Evolutionary conservation across 1,139 yeast species (phyloP).

Genomic region (Geotrichum europaeum): DNA sequence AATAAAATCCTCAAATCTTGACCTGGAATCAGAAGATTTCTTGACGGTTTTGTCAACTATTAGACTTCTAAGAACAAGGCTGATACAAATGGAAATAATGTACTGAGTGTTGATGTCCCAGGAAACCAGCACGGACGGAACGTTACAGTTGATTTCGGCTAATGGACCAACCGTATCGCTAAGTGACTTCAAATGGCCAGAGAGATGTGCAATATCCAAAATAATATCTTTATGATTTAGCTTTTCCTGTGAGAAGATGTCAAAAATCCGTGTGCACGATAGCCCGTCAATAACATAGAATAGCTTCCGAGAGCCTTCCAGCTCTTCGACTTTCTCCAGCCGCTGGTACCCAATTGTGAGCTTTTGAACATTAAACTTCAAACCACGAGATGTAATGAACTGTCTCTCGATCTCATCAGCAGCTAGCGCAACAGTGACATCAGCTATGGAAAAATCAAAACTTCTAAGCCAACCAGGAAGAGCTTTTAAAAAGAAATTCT

Average conservation of each 20-base stretch:
- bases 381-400: constrained; percentile 8
- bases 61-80: constrained; percentile 21
- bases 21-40: not conserved
- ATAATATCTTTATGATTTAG: not conserved
- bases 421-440: constrained; percentile 30
- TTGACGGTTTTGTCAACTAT: constrained; percentile 2
- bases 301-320: not conserved
- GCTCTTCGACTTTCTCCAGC: not conserved
- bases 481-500: constrained; percentile 23
- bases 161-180: not conserved
- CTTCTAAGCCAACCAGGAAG: constrained; percentile 33
- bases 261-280: not conserved
- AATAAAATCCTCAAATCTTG: not conserved
- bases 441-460: constrained; percentile 27
- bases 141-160: constrained; percentile 18
- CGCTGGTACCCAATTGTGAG: not conserved
- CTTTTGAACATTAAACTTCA: not conserved
- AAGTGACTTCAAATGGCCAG: not conserved
- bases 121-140: constrained; percentile 28
- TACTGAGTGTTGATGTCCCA: constrained; percentile 32
- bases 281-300: not conserved
- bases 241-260: not conserved
- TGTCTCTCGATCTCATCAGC: constrained; percentile 13
- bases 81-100: constrained; percentile 23
- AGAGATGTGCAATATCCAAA: not conserved